phyloP scores from a whole-genome alignment of 2,329 filamentous ascomycete genomes.

The Penicillium sp. region DNA sequence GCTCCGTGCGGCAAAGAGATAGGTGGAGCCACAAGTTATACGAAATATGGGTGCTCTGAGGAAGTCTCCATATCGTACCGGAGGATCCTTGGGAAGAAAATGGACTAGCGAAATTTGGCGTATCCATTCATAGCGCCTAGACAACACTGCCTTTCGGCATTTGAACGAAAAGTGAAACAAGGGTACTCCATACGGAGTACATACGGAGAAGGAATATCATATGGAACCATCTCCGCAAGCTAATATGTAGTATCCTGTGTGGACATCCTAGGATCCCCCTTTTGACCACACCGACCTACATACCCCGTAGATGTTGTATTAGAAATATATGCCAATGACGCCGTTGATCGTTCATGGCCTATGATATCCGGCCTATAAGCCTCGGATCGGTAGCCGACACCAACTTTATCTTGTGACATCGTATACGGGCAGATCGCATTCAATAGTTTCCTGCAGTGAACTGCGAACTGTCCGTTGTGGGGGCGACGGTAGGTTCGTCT shows the following conservation, averaged over 20 bases:
- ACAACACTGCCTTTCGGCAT: not conserved
- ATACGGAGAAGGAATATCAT: not conserved
- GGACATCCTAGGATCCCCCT: not conserved
- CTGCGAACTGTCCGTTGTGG: not conserved
- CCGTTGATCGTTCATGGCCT: not conserved
- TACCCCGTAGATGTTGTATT: not conserved
- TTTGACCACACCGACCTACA: not conserved
- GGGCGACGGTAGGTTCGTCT: not conserved
- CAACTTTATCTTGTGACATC: slow-evolving; percentile 15
- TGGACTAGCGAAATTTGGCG: not conserved
- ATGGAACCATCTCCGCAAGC: not conserved
- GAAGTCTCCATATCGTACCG: not conserved
- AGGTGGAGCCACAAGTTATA: not conserved
- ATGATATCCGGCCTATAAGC: slow-evolving; percentile 8
- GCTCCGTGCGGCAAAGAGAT: not conserved
- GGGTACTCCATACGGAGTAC: not conserved
- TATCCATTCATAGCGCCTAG: not conserved
- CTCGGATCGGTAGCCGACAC: slow-evolving; percentile 8
- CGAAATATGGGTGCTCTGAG: not conserved
- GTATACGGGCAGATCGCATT: not conserved
- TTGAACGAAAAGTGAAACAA: not conserved
- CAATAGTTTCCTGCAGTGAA: not conserved
- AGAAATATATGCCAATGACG: not conserved
- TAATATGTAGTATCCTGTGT: not conserved
- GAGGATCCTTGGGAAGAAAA: not conserved